phyloP scores from a whole-genome alignment of 1,284 basidiomycete genomes.

The Pseudozyma thailandica region DNA sequence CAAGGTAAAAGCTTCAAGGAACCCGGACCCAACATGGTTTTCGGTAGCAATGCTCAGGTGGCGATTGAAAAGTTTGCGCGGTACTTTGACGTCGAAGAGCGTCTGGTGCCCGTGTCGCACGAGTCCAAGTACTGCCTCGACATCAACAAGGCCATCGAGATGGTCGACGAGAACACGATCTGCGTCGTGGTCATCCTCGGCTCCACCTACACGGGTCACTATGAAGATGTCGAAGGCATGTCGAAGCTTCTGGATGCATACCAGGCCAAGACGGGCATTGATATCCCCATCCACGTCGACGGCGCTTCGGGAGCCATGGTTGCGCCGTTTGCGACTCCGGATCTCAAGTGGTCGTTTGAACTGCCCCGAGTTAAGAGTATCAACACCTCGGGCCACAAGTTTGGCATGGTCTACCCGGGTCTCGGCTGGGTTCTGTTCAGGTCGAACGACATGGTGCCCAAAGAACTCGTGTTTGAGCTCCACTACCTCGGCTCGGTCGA shows the following conservation, averaged over 20 bases:
- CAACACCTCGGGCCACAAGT: conserved; percentile 80
- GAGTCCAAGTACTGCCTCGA: conserved; percentile 77
- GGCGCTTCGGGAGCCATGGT: conserved; percentile 68
- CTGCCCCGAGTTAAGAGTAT: conserved; percentile 81
- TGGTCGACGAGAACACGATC: conserved; percentile 85
- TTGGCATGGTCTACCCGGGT: conserved; percentile 85
- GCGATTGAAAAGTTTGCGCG: conserved; percentile 74
- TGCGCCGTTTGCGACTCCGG: conserved; percentile 81
- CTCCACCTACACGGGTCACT: conserved; percentile 89
- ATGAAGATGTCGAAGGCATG: conserved; percentile 91
- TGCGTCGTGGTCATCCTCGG: conserved; percentile 73
- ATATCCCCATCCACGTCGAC: conserved; percentile 74
- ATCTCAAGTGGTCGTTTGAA: conserved; percentile 78
- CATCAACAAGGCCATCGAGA: conserved; percentile 84
- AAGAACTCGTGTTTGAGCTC: conserved; percentile 81
- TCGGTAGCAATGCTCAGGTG: conserved; percentile 82
- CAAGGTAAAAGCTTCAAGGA: conserved; percentile 72
- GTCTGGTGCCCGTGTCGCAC: conserved; percentile 60
- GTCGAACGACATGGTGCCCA: conserved; percentile 70
- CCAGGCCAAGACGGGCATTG: conserved; percentile 78
- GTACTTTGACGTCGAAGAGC: conserved; percentile 85
- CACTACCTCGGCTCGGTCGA: conserved; percentile 71
- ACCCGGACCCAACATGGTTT: conserved; percentile 77
- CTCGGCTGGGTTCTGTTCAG: conserved; percentile 67
- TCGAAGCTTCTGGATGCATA: conserved; percentile 84